Evolutionary conservation across 2,329 filamentous ascomycete genomes (phyloP), one percentile per base, ranked within the genome.

Genomic region (Paecilomyces fulvus): DNA sequence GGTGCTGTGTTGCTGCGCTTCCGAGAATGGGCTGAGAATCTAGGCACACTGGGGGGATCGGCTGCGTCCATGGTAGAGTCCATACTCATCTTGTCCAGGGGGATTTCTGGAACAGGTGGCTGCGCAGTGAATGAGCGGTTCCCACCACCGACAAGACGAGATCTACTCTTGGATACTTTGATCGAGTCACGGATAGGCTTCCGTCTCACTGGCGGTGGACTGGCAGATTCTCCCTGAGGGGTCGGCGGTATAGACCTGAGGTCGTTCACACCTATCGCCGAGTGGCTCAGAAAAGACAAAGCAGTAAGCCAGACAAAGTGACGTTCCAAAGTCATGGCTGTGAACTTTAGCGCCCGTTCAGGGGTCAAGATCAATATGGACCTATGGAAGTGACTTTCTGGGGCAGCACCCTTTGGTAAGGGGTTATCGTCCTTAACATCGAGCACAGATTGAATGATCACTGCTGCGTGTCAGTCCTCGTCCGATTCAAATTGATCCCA

Each of bases 281-380:
- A 95, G 69, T 96, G 91, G 11, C 92, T 92, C 30, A 99, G 80
- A 82, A 97, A 99, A 0, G 92, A 96, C 20, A 99, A 79, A 0
- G 94, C 90, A 20, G 90, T 96, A 57, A 99, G 78, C 94, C 94
- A 99, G 52, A 96, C 77, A 67, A 95, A 95, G 72, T 99, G 94
- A 14, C 94, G 85, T 62, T 97, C 94, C 31, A 86, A 78, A 21
- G 85, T 87, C 14, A 82, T 78, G 0, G 94, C 90, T 0, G 94
- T 99, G 70, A 99, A 97, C 70, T 99, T 99, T 56, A 99, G 80
- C 1, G 94, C 94, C 64, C 94, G 84, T 65, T 95, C 88, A 0
- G 94, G 92, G 3, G 94, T 99, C 52, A 99, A 74, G 62, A 99
- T 96, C 51, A 99, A 76, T 64, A 99, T 97, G 0, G 94, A 97